Percentiles rank a stretch among this genome's conserved stretches.
These are phyloP conservation scores for Acanthamoeba healyi DNA, from an alignment of 208 protist genomes.

Conservation along the genomic window DNA sequence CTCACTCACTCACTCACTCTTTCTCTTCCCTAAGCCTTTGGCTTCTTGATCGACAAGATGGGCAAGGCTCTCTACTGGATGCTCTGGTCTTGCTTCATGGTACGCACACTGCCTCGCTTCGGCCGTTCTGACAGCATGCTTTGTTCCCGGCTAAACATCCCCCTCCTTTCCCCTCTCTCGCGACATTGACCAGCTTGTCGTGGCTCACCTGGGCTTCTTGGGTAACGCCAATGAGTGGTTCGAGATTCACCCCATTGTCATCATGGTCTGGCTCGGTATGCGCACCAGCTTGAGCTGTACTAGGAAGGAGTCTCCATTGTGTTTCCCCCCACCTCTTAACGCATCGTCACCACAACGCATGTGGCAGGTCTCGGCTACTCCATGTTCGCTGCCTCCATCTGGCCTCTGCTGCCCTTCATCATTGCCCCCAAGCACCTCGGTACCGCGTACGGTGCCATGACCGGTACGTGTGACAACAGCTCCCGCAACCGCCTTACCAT, in stretches of 20 bases:
- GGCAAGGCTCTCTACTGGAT: constrained; percentile 91
- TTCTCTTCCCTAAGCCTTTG: constrained; percentile 83
- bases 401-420: constrained; percentile 92
- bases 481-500: no score
- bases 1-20: background rate
- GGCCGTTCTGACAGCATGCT: no score
- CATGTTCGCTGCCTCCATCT: constrained; percentile 93
- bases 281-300: no score
- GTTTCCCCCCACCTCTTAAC: no score
- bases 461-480: no score
- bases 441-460: constrained; percentile 94
- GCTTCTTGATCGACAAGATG: constrained; percentile 91
- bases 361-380: constrained; percentile 93
- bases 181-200: constrained; percentile 67
- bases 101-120: no score
- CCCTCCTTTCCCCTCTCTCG: no score
- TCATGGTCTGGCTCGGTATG: constrained; percentile 89
- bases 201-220: constrained; percentile 91
- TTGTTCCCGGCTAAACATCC: no score
- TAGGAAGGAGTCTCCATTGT: no score
- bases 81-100: constrained; percentile 61
- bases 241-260: constrained; percentile 87
- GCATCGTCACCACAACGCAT: background rate
- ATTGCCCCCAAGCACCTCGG: constrained; percentile 90
- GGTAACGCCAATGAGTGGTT: constrained; percentile 76